phyloP scores from a whole-genome alignment of 192 early-diverging fungal genomes.

The Martensiomyces pterosporus region DNA sequence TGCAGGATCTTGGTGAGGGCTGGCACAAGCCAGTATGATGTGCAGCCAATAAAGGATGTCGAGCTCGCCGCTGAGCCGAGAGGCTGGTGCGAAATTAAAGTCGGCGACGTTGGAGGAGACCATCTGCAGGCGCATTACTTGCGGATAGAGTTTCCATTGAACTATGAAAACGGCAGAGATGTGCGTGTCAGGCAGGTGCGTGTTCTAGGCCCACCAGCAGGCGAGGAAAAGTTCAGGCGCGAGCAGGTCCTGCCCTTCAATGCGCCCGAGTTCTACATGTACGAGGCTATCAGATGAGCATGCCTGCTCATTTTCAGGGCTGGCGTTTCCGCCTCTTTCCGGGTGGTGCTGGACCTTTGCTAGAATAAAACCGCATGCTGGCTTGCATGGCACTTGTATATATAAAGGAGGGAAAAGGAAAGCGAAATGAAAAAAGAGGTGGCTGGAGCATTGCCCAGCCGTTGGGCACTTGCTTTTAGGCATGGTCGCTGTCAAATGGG shows the following conservation, averaged over 20 bases:
- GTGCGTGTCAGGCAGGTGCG: slow-evolving; percentile 32
- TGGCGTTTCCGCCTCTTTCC: too few species aligned
- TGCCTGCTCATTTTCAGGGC: too few species aligned
- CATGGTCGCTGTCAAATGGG: slow-evolving; percentile 57
- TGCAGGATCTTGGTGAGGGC: slow-evolving; percentile 19
- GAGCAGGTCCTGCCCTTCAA: slow-evolving; percentile 35
- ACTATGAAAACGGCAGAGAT: slow-evolving; percentile 44
- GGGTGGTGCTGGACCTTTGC: too few species aligned
- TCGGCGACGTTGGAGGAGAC: slow-evolving; percentile 10
- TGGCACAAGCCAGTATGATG: slow-evolving; percentile 26
- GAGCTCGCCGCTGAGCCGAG: slow-evolving; percentile 19
- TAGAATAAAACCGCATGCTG: background rate
- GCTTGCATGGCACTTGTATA: too few species aligned
- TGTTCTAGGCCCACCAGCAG: slow-evolving; percentile 23
- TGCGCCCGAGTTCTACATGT: slow-evolving; percentile 32
- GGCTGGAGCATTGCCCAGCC: too few species aligned
- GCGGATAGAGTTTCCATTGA: slow-evolving; percentile 32
- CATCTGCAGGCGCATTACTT: slow-evolving; percentile 29
- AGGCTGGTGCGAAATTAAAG: slow-evolving; percentile 28
- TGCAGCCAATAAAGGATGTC: slow-evolving; percentile 18
- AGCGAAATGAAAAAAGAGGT: slow-evolving; percentile 4
- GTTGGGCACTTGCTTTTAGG: slow-evolving; percentile 6
- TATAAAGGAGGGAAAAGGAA: slow-evolving; percentile 1
- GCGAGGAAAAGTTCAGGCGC: slow-evolving; percentile 20
- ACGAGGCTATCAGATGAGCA: slow-evolving; percentile 30